Conservation (phyloP, 805 yeast genomes). For the Huiozyma sinensis region DNA sequence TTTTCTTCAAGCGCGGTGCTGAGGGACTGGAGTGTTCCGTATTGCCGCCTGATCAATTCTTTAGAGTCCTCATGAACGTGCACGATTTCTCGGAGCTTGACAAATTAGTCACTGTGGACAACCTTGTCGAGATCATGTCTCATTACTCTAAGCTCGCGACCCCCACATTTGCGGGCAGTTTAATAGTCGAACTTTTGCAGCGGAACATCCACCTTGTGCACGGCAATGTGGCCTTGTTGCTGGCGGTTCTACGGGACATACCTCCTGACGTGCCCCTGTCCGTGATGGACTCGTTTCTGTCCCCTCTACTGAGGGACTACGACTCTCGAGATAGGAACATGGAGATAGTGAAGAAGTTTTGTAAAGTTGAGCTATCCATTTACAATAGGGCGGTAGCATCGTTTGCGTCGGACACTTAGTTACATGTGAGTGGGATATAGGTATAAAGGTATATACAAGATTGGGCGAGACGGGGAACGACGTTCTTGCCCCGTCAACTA, state of each 20-base stretch:
- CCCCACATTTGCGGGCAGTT: slow-evolving; percentile 3
- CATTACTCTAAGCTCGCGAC: slow-evolving; percentile 10
- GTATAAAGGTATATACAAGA: not conserved
- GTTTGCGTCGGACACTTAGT: not conserved
- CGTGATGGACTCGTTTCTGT: slow-evolving; percentile 9
- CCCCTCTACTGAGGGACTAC: slow-evolving; percentile 7
- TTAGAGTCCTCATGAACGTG: slow-evolving; percentile 7
- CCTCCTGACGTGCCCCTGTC: slow-evolving; percentile 12
- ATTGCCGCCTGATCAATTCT: not conserved
- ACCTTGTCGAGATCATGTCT: slow-evolving; percentile 10
- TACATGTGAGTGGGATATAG: not conserved
- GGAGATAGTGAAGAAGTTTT: slow-evolving; percentile 15
- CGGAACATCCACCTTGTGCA: slow-evolving; percentile 8
- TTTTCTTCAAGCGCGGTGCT: not conserved
- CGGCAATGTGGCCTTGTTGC: not conserved
- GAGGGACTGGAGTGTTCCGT: not conserved
- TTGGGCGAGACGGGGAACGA: no score
- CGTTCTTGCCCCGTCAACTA: not conserved
- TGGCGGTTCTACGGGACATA: slow-evolving; percentile 9
- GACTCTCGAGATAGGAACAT: slow-evolving; percentile 5
- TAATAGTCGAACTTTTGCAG: slow-evolving; percentile 10
- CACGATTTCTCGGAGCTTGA: slow-evolving; percentile 23
- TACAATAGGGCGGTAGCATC: slow-evolving; percentile 5
- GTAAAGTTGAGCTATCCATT: slow-evolving; percentile 12
- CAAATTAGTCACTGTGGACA: slow-evolving; percentile 4